phyloP scores from a whole-genome alignment of 2,329 filamentous ascomycete species.

The Colletotrichum simmondsii region DNA sequence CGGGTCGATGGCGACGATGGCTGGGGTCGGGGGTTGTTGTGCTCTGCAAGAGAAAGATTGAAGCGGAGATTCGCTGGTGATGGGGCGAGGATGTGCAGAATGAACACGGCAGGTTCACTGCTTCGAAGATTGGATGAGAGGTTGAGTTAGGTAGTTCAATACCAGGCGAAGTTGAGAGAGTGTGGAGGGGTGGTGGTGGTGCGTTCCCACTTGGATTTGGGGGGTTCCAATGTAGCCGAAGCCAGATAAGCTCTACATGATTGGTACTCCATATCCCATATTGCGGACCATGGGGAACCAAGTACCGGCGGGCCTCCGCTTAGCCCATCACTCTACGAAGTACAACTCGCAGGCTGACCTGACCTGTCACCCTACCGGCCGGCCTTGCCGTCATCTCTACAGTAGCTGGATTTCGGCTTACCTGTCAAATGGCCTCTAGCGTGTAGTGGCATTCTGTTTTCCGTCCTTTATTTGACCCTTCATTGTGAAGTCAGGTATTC shows the following conservation, averaged over 20 bases:
- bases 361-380: neutral
- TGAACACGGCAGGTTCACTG: neutral
- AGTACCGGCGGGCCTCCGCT: slow-evolving; percentile 11
- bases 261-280: slow-evolving; percentile 4
- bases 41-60: neutral
- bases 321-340: neutral
- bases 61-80: neutral
- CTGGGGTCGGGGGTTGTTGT: neutral
- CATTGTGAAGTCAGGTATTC: no score
- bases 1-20: neutral
- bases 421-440: neutral
- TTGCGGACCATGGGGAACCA: neutral
- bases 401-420: neutral
- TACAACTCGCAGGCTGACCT: neutral
- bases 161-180: slow-evolving; percentile 15
- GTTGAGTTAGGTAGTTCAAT: slow-evolving; percentile 25
- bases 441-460: neutral
- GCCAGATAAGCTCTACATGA: slow-evolving; percentile 23
- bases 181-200: slow-evolving; percentile 14
- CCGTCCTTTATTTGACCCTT: neutral
- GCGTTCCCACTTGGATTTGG: neutral
- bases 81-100: neutral
- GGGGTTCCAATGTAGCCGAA: neutral
- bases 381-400: neutral
- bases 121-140: slow-evolving; percentile 29